These are phyloP conservation scores for Malus sieversii DNA, from an alignment of 306 rosid species.

Conservation along the genomic window DNA sequence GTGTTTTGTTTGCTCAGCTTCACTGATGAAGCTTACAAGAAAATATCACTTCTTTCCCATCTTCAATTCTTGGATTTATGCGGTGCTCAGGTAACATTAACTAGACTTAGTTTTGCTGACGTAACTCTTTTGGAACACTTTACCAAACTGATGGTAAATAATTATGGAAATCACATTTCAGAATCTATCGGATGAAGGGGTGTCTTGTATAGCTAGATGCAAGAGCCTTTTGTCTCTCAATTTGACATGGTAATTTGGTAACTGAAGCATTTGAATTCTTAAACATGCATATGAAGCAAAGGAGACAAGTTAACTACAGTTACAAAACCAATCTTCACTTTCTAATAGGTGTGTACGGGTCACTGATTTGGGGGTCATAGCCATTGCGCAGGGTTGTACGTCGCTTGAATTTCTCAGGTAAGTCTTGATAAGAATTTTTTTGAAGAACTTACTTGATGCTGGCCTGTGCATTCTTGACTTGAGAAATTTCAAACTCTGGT, in stretches of 20 bases:
- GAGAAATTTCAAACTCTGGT: neutral
- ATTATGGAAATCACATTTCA: slow-evolving; percentile 22
- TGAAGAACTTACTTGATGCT: neutral
- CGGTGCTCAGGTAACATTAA: slow-evolving; percentile 66
- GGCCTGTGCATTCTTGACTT: neutral
- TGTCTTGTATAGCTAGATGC: slow-evolving; percentile 54
- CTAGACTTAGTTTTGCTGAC: neutral
- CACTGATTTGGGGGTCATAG: slow-evolving; percentile 65
- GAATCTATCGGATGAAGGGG: slow-evolving; percentile 78
- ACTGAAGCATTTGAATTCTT: slow-evolving; percentile 16
- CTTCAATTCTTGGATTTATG: slow-evolving; percentile 68
- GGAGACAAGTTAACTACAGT: neutral
- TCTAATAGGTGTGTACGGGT: slow-evolving; percentile 61
- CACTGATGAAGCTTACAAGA: slow-evolving; percentile 63
- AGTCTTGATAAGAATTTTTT: slow-evolving; percentile 12
- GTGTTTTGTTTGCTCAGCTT: slow-evolving; percentile 39
- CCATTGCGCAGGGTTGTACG: slow-evolving; percentile 48
- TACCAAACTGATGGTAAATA: slow-evolving; percentile 13
- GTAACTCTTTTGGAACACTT: slow-evolving; percentile 1
- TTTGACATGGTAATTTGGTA: slow-evolving; percentile 84
- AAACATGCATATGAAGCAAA: slow-evolving; percentile 3
- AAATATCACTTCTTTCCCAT: slow-evolving; percentile 38
- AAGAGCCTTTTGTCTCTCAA: slow-evolving; percentile 54
- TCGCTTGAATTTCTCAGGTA: slow-evolving; percentile 74
- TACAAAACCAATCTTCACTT: neutral